Evolutionary conservation across 257 asterid genomes (phyloP).

Genomic region (Pogostemon cablin): DNA sequence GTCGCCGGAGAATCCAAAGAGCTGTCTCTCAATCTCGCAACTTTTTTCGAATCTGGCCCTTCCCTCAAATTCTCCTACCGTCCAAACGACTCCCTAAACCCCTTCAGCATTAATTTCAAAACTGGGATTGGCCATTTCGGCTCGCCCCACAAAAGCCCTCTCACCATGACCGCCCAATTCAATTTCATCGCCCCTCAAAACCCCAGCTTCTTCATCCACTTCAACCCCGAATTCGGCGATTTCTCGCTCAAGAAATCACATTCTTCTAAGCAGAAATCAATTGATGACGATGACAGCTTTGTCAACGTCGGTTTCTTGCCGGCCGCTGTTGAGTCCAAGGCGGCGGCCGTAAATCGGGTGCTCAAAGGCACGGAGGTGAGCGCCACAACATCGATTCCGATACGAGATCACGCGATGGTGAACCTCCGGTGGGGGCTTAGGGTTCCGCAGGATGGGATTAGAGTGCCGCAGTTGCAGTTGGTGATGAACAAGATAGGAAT

Average conservation of each 20-base stretch:
- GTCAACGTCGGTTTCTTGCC: constrained; percentile 42
- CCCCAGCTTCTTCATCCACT: constrained; percentile 83
- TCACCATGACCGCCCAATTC: constrained; percentile 92
- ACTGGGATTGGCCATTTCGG: constrained; percentile 87
- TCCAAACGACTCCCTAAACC: constrained; percentile 75
- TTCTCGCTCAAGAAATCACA: constrained; percentile 67
- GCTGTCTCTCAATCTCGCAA: constrained; percentile 60
- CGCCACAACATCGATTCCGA: constrained; percentile 68
- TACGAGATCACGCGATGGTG: constrained; percentile 57
- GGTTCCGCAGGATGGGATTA: constrained; percentile 58
- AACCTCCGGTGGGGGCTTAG: constrained; percentile 91
- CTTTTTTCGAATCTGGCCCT: constrained; percentile 79
- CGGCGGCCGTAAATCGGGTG: constrained; percentile 55
- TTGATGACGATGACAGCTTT: constrained; percentile 31
- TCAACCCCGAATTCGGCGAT: constrained; percentile 85
- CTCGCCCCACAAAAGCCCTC: constrained; percentile 76
- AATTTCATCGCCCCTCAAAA: constrained; percentile 62
- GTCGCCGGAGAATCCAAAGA: constrained; percentile 86
- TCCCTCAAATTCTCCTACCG: constrained; percentile 69
- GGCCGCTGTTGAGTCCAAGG: constrained; percentile 52
- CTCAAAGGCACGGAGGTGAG: constrained; percentile 61
- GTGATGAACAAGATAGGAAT: constrained; percentile 88
- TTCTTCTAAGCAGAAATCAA: constrained; percentile 46
- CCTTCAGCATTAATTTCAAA: constrained; percentile 78
- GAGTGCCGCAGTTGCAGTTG: constrained; percentile 58